A percentile compares a stretch with the other conserved stretches of the same genome.
Evolutionary conservation across 179 eudicot genomes (phyloP).

Genomic region (Camellia oleifera): DNA sequence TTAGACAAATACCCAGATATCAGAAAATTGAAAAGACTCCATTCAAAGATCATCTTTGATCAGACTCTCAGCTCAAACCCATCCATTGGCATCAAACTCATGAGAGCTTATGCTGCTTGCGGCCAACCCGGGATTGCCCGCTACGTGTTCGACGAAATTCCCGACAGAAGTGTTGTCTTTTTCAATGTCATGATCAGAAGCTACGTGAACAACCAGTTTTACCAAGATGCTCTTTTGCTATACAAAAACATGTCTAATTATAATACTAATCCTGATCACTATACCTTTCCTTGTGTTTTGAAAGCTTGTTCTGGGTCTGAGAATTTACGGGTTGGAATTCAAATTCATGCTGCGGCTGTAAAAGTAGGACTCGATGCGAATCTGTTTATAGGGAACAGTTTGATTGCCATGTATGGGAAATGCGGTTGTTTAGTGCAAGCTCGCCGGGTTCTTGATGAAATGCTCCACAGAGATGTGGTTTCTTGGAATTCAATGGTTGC

Average conservation of each 20-base stretch:
- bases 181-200: conserved; percentile 83
- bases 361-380: conserved; percentile 57
- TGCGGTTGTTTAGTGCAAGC: conserved; percentile 58
- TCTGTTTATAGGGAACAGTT: conserved; percentile 60
- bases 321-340: conserved; percentile 54
- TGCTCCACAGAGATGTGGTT: conserved; percentile 56
- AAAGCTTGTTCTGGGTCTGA: conserved; percentile 61
- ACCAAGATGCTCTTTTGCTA: conserved; percentile 43
- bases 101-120: conserved; percentile 54
- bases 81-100: conserved; percentile 54
- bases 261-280: conserved; percentile 58
- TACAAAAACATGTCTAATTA: conserved; percentile 38
- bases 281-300: conserved; percentile 64
- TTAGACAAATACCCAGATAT: conserved; percentile 56
- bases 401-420: conserved; percentile 78
- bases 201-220: conserved; percentile 47
- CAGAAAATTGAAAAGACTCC: conserved; percentile 36
- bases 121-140: conserved; percentile 45
- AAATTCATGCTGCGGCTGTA: conserved; percentile 50
- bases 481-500: conserved; percentile 84
- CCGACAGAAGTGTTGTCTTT: conserved; percentile 52
- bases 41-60: conserved; percentile 31
- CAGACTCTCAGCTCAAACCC: conserved; percentile 36
- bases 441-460: conserved; percentile 53
- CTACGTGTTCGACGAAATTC: conserved; percentile 61